phyloP scores from a whole-genome alignment of 768 basidiomycete species.

The Naganishia randhawae region DNA sequence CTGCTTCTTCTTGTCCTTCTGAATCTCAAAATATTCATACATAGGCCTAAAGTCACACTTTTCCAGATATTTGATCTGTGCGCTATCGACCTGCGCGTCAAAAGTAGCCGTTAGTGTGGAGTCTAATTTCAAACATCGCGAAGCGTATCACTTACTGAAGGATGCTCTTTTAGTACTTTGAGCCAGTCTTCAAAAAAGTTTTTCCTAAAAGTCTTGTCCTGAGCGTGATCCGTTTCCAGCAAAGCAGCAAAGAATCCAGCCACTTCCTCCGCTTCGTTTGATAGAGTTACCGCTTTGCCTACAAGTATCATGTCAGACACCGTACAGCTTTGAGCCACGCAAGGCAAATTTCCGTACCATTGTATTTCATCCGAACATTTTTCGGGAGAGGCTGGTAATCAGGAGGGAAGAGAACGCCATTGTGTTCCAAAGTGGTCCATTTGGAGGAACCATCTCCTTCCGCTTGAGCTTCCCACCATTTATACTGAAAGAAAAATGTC shows the following conservation, averaged over 20 bases:
- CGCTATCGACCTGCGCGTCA: slow-evolving; percentile 60
- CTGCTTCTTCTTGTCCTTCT: slow-evolving; percentile 88
- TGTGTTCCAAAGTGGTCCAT: slow-evolving; percentile 93
- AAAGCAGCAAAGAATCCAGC: slow-evolving; percentile 93
- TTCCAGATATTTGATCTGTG: slow-evolving; percentile 69
- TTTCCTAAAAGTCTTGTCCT: slow-evolving; percentile 80
- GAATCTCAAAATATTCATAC: slow-evolving; percentile 84
- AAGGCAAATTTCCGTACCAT: slow-evolving; percentile 59
- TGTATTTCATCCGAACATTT: slow-evolving; percentile 87
- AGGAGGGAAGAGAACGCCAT: slow-evolving; percentile 91
- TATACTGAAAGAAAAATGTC: slow-evolving; percentile 51
- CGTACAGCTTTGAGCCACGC: not conserved
- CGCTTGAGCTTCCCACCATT: slow-evolving; percentile 65
- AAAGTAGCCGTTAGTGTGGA: not conserved
- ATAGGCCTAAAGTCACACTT: slow-evolving; percentile 92
- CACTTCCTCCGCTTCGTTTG: slow-evolving; percentile 87
- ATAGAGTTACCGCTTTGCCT: slow-evolving; percentile 76
- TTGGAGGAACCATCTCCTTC: slow-evolving; percentile 70
- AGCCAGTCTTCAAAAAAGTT: slow-evolving; percentile 95
- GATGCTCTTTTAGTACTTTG: slow-evolving; percentile 68
- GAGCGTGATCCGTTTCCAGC: slow-evolving; percentile 85
- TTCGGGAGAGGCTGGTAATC: slow-evolving; percentile 81
- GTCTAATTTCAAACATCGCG: not conserved
- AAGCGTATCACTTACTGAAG: slow-evolving; percentile 63
- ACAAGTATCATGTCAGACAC: not conserved